phyloP scores from a whole-genome alignment of 2,329 filamentous ascomycete genomes.

The Biscogniauxia mediterranea region DNA sequence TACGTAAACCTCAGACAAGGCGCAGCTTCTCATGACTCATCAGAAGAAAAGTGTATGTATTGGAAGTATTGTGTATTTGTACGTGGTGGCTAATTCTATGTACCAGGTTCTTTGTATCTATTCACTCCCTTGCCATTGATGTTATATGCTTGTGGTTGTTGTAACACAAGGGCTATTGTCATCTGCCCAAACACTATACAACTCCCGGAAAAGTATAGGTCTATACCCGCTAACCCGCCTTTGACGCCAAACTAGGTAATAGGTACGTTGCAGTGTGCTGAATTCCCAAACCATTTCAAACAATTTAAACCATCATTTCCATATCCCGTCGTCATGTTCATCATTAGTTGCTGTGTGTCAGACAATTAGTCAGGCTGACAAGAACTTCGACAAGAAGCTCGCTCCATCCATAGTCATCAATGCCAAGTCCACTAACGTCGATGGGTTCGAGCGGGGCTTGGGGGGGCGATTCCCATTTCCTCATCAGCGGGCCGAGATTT shows the following conservation, averaged over 20 bases:
- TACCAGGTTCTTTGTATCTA: no score
- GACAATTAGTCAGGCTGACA: background rate
- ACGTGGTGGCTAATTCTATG: background rate
- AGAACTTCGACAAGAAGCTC: background rate
- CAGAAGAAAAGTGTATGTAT: background rate
- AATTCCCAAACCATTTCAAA: no score
- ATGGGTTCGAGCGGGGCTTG: slow-evolving; percentile 12
- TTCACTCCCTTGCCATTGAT: no score
- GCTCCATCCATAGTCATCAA: background rate
- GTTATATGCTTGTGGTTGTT: no score
- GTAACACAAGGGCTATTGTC: no score
- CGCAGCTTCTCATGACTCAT: background rate
- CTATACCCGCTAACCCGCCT: no score
- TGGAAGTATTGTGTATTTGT: background rate
- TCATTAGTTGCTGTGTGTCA: background rate
- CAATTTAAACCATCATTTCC: background rate
- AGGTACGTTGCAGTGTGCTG: no score
- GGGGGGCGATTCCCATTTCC: slow-evolving; percentile 23
- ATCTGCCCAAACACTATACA: no score
- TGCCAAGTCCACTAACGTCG: slow-evolving; percentile 14
- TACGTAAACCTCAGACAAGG: no score
- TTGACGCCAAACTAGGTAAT: no score
- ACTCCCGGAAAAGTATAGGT: no score
- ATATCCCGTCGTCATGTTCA: background rate
- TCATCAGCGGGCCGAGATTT: slow-evolving; percentile 30